phyloP scores from a whole-genome alignment of 1,139 yeast genomes.

The Saccharomyces hybrid region DNA sequence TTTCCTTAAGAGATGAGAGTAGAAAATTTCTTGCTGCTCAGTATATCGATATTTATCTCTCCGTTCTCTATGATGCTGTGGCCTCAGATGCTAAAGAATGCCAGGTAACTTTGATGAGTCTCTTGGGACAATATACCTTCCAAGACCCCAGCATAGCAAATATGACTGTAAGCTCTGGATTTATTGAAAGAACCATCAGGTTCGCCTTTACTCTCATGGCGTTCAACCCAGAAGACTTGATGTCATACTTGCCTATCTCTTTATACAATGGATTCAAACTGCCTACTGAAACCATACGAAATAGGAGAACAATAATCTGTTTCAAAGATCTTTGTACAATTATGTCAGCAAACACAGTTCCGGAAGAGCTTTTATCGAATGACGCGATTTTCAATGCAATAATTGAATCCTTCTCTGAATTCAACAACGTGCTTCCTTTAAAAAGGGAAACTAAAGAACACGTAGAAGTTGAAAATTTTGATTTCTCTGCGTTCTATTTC shows the following conservation, averaged over 20 bases:
- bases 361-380: conserved; percentile 39
- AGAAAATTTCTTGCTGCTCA: conserved; percentile 62
- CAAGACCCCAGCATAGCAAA: conserved; percentile 79
- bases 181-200: conserved; percentile 25
- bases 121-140: conserved; percentile 76
- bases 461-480: conserved; percentile 84
- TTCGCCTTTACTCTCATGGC: conserved; percentile 46
- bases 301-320: conserved; percentile 76
- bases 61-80: conserved; percentile 59
- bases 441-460: conserved; percentile 73
- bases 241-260: conserved; percentile 54
- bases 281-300: conserved; percentile 52
- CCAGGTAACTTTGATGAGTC: conserved; percentile 66
- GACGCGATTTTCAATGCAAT: conserved; percentile 36
- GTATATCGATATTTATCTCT: conserved; percentile 76
- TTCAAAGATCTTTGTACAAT: conserved; percentile 79
- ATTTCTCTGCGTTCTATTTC: conserved; percentile 73
- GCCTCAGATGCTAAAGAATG: conserved; percentile 70
- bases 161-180: conserved; percentile 56
- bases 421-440: conserved; percentile 75
- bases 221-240: conserved; percentile 58
- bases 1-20: conserved; percentile 57
- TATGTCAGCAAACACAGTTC: conserved; percentile 58
- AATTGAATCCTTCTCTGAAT: conserved; percentile 56
- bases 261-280: conserved; percentile 40